Conservation (phyloP, 2,329 filamentous ascomycete genomes). For the Ilyonectria destructans region DNA sequence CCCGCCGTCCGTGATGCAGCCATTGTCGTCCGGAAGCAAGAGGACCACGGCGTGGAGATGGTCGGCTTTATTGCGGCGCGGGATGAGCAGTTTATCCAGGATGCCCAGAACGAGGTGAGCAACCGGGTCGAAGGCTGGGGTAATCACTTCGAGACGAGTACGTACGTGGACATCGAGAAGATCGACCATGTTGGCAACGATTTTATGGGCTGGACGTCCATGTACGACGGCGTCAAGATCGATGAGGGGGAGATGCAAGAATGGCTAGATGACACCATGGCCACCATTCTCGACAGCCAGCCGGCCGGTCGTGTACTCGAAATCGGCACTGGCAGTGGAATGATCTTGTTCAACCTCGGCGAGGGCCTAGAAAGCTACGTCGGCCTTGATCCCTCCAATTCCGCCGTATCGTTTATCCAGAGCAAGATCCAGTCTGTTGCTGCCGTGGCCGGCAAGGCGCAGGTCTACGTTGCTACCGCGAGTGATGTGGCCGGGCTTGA, state of each 20-base stretch:
- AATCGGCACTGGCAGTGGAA: constrained; percentile 51
- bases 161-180: no score
- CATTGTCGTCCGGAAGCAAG: no score
- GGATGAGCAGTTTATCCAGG: no score
- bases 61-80: no score
- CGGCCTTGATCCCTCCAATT: constrained; percentile 48
- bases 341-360: constrained; percentile 51
- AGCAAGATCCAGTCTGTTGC: constrained; percentile 33
- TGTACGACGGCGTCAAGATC: constrained; percentile 46
- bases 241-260: constrained; percentile 51
- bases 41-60: no score
- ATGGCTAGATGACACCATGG: constrained; percentile 53
- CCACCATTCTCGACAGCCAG: constrained; percentile 33
- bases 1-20: no score
- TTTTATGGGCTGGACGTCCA: constrained; percentile 48
- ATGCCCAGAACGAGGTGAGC: no score
- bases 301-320: constrained; percentile 46
- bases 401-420: constrained; percentile 43
- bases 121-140: no score
- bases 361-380: constrained; percentile 43
- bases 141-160: no score
- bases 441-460: background rate
- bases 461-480: constrained; percentile 30
- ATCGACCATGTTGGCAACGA: constrained; percentile 44
- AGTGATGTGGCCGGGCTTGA: constrained; percentile 38